Conservation (phyloP, 495 filamentous ascomycete genomes). For the Pyrenopolyporus hunteri region DNA sequence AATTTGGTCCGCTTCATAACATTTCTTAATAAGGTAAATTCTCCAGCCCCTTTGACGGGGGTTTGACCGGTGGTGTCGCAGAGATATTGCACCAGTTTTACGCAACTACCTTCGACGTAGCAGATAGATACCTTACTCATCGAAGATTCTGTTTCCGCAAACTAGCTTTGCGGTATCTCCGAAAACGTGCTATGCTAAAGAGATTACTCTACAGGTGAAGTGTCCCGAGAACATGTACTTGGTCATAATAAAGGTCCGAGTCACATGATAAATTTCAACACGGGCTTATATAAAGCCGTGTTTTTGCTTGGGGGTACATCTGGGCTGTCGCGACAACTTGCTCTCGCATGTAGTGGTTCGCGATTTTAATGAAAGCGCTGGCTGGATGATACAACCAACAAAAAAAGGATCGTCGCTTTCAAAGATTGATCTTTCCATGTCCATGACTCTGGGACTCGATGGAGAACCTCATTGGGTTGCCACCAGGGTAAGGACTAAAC, state of each 20-base stretch:
- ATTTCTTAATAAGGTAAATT: background rate
- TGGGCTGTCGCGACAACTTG: no score
- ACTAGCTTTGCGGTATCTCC: no score
- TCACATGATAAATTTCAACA: background rate
- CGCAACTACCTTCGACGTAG: background rate
- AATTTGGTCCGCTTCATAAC: constrained; percentile 4
- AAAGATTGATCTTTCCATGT: constrained; percentile 32
- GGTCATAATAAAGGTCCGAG: background rate
- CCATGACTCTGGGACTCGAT: constrained; percentile 34
- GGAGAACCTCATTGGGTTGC: constrained; percentile 26
- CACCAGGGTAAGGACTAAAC: constrained; percentile 9
- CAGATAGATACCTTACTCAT: no score
- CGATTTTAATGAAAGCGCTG: background rate
- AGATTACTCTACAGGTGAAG: no score
- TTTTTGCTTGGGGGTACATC: no score
- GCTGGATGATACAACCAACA: background rate
- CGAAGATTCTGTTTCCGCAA: no score
- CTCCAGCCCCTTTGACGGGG: constrained; percentile 10
- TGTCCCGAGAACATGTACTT: no score
- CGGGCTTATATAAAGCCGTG: no score
- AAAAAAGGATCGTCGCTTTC: constrained; percentile 3
- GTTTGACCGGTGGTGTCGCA: constrained; percentile 12
- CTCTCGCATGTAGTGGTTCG: no score
- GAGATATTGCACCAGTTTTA: background rate
- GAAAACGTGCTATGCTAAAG: no score